Base-by-base conservation (phyloP, 2,329 filamentous ascomycete species). In the Ascosphaera apis region DNA sequence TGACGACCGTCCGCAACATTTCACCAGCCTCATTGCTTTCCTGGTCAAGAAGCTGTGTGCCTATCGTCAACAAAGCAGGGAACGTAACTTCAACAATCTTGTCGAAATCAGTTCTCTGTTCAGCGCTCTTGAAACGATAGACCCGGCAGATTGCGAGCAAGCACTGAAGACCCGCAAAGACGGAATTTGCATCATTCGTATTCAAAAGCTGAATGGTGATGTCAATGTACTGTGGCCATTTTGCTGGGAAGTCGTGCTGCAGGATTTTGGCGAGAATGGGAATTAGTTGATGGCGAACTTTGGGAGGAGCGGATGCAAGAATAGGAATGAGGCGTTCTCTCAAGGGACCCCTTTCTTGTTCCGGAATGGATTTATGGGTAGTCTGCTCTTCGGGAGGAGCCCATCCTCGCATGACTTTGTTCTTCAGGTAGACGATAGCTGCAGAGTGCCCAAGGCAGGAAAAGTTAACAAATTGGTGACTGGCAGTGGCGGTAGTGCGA, bases 361-460 rank as follows among this genome's bases (percentile, higher is more conserved):
- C 86, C 47, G 78, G 67, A 58, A 92, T 88, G 47, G 75, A 63
- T 47, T 71, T 72, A 47, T 77, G 73, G 49, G 70, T 67, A 42
- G 74, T 69, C 51, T 68, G 73, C 44, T 86, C 77, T 44, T 91
- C 80, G 50, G 67, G 66, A 42, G 70, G 72, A 38, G 76, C 69
- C 88, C 88, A 98, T 48, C 81, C 83, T 53, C 84, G 78, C 55
- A 79, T 86, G 55, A 95, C 78, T 53, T 84, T 78, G 61, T 98
- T 95, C 64, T 98, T 98, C 55, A 95, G 72, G 61, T 95, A 98
- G 48, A 98, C 81, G 52, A 86, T 84, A 51, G 83, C 86, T 93
- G 56, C 31, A 44, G 40, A 38, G 38, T 39, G 47, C 37, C 30
- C 32, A 32, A 19, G 12, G 17, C 28, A 30, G 13, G 15, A 23